These are phyloP conservation scores for Tritrichomonas musculus DNA, from an alignment of 208 protist species.

Conservation along the genomic window DNA sequence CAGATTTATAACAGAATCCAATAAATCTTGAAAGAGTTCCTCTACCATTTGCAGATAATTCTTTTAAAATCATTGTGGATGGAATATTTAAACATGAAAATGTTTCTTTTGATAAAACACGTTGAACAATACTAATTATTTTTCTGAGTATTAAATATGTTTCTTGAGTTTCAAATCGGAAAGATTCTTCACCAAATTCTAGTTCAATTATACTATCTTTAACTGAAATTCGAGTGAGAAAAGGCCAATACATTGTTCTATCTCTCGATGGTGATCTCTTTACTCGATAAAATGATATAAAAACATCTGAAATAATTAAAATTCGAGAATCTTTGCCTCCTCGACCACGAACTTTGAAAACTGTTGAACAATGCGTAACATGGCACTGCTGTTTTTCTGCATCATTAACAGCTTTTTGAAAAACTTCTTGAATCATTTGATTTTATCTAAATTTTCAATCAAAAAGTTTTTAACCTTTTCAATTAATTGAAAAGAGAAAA, in stretches of 20 bases:
- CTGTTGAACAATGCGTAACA: background rate
- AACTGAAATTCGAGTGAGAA: background rate
- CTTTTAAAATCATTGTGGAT: too few species aligned
- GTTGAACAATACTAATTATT: background rate
- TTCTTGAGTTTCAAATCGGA: background rate
- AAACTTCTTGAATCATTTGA: too few species aligned
- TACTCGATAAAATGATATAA: background rate
- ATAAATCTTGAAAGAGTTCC: too few species aligned
- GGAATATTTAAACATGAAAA: background rate
- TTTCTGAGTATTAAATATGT: background rate
- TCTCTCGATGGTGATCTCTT: background rate
- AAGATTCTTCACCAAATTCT: background rate
- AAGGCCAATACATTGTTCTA: slow-evolving; percentile 15
- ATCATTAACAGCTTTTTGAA: too few species aligned
- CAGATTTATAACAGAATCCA: too few species aligned
- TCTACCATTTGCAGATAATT: too few species aligned
- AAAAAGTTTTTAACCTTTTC: too few species aligned
- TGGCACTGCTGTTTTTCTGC: too few species aligned
- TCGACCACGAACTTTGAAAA: background rate
- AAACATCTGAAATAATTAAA: background rate
- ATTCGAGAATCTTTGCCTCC: background rate
- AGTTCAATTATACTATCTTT: background rate
- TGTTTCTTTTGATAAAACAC: background rate
- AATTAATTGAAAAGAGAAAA: too few species aligned
- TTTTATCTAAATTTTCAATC: too few species aligned